phyloP scores from a whole-genome alignment of 2,329 filamentous ascomycete species.

The Penicillium psychrosexuale region DNA sequence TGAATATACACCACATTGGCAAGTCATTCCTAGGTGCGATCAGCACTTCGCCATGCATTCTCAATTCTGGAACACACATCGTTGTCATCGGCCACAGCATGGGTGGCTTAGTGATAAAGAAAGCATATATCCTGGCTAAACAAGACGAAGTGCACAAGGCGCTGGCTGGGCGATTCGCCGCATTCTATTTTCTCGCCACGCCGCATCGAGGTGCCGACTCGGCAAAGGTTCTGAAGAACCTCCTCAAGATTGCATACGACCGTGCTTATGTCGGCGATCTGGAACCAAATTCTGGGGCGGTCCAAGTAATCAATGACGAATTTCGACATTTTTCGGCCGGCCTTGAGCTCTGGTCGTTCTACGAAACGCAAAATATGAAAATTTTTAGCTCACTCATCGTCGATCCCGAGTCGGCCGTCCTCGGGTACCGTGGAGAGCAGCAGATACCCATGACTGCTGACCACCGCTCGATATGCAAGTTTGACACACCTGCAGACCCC shows the following conservation, averaged over 20 bases:
- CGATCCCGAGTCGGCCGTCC: background rate
- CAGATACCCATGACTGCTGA: background rate
- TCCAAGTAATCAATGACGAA: background rate
- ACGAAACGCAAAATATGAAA: background rate
- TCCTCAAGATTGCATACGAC: background rate
- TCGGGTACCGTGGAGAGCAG: background rate
- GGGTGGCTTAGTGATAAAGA: background rate
- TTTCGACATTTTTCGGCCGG: background rate
- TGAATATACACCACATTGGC: background rate
- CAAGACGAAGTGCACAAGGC: background rate
- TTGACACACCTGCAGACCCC: background rate
- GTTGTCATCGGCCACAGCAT: background rate
- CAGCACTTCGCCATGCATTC: background rate
- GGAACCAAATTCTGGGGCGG: background rate
- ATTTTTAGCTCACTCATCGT: background rate
- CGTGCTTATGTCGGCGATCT: background rate
- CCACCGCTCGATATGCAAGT: background rate
- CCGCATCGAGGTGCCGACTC: background rate
- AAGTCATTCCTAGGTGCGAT: background rate
- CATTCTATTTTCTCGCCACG: background rate
- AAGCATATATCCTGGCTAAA: background rate
- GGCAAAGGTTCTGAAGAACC: background rate
- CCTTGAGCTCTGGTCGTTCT: background rate
- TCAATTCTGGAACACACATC: background rate
- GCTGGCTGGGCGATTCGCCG: background rate